A percentile compares a stretch with the other conserved stretches of the same genome.
These are phyloP conservation scores for Ogataea paradorogensis DNA, from an alignment of 805 yeast species.

Conservation along the genomic window DNA sequence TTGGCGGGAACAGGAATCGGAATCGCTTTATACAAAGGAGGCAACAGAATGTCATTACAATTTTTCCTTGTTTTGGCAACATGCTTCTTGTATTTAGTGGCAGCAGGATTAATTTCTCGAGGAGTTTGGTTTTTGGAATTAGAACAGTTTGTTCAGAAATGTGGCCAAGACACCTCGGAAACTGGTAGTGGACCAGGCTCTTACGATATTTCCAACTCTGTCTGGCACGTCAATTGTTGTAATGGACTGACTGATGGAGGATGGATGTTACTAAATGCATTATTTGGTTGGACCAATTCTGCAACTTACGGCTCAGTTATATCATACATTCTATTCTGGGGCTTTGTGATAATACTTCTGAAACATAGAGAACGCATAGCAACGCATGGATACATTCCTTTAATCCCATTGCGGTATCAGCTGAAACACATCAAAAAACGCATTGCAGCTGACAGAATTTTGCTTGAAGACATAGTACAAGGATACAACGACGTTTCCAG, in stretches of 20 bases:
- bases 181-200: slow-evolving; percentile 93
- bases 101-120: slow-evolving; percentile 81
- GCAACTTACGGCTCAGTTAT: slow-evolving; percentile 87
- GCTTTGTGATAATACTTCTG: slow-evolving; percentile 44
- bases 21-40: slow-evolving; percentile 65
- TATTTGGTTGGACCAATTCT: slow-evolving; percentile 91
- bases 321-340: slow-evolving; percentile 74
- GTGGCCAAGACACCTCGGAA: slow-evolving; percentile 86
- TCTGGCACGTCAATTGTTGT: slow-evolving; percentile 96
- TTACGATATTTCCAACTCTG: slow-evolving; percentile 70
- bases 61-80: slow-evolving; percentile 72
- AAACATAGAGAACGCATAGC: slow-evolving; percentile 47
- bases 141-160: slow-evolving; percentile 67
- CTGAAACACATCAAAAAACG: slow-evolving; percentile 48
- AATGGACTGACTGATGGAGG: slow-evolving; percentile 89
- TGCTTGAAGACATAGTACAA: slow-evolving; percentile 24
- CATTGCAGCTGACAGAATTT: slow-evolving; percentile 24
- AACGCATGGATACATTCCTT: slow-evolving; percentile 55
- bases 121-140: slow-evolving; percentile 91
- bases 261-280: slow-evolving; percentile 88
- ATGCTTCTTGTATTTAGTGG: slow-evolving; percentile 76
- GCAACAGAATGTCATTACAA: slow-evolving; percentile 72
- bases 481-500: slow-evolving; percentile 26
- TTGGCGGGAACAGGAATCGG: slow-evolving; percentile 64
- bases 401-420: slow-evolving; percentile 62